Evolutionary conservation across 164 flowering plant genomes (phyloP), one percentile per base, ranked within the genome.

Genomic region (Litsea cubeba): DNA sequence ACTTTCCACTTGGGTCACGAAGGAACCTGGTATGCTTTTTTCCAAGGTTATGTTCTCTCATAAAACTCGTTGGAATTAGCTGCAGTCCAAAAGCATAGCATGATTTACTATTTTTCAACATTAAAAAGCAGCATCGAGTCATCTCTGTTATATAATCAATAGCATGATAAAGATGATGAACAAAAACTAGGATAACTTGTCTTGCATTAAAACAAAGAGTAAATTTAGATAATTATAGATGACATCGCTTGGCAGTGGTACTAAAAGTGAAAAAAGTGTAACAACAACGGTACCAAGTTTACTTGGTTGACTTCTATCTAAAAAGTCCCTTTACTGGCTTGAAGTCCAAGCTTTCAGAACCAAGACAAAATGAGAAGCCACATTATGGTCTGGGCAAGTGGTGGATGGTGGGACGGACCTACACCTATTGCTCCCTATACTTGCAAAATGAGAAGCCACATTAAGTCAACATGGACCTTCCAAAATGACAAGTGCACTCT

Each of bases 1-100:
- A 28, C 68, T 46, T 70, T 25, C 79, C 79, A 49, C 67, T 71
- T 12, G 71, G 40, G 65, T 28, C 72, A 15, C 50, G 25, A n/a
- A 81, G 46, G 32, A 11, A 60, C 40, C 66, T 22, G 23, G 12
- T 11, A 17, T 28, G 51, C 2, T 0, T 2, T 14, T 57, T 25
- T 1, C 60, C 4, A 10, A 14, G 14, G 12, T 71, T 30, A 49
- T 78, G 40, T 50, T 18, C 54, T 49, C 5, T 62, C 30, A 49
- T 54, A 68, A 78, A 75, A 2, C 3, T 6, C 1, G 7, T 1
- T 58, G 75, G 75, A 4, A 78, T n/a, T 17, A 60, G 6, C 81
- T 78, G 77, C 78, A 79, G 32, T 24, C 69, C 76, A 68, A 40
- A 70, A 70, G 15, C 66, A 72, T 54, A 54, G 20, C n/a, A 54